Conservation (phyloP, 169 alveolate species). For the Ichthyophthirius multifiliis region DNA sequence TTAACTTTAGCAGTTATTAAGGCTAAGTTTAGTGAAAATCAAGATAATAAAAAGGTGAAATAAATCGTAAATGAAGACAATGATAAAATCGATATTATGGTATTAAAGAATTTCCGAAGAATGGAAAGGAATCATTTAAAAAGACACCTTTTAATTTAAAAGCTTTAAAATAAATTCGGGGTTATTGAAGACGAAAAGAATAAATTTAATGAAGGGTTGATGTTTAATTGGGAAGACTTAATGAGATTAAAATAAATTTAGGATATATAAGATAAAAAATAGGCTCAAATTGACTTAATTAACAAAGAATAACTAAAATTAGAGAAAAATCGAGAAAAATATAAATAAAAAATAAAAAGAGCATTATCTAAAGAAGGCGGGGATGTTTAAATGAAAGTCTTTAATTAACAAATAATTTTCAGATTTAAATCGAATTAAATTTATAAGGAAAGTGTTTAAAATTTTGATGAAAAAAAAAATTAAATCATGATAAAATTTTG, state of each 20-base stretch:
- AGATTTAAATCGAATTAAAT: too few species aligned
- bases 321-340: neutral
- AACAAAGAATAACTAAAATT: too few species aligned
- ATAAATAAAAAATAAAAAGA: too few species aligned
- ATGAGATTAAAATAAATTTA: neutral
- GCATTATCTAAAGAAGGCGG: neutral
- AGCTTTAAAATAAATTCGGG: too few species aligned
- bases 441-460: too few species aligned
- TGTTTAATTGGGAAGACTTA: neutral
- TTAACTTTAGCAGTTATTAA: constrained; percentile 64
- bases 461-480: too few species aligned
- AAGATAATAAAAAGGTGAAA: neutral
- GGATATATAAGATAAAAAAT: neutral
- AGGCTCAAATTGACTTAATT: neutral
- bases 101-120: neutral
- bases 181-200: neutral
- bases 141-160: neutral
- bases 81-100: neutral
- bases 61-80: neutral
- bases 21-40: constrained; percentile 15
- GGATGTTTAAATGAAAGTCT: too few species aligned
- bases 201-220: neutral
- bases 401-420: too few species aligned
- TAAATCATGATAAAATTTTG: too few species aligned
- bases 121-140: neutral